phyloP scores from a whole-genome alignment of 2,329 filamentous ascomycete genomes.

The Parastagonospora nodorum region DNA sequence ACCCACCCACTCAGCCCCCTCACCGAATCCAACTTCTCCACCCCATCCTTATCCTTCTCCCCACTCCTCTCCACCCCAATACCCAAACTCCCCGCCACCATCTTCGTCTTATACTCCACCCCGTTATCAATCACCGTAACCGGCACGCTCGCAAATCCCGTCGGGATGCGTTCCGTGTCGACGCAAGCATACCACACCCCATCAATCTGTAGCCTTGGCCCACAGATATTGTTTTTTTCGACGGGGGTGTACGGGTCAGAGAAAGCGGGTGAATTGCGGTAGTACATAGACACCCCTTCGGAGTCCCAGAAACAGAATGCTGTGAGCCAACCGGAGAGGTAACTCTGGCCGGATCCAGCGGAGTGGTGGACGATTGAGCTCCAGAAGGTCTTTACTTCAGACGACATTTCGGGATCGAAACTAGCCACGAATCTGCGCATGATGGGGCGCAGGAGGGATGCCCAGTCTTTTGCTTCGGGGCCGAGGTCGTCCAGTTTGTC shows the following conservation, averaged over 20 bases:
- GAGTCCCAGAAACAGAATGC: slow-evolving; percentile 26
- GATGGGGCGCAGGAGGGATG: slow-evolving; percentile 11
- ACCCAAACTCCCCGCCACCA: slow-evolving; percentile 17
- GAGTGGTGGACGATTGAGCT: slow-evolving; percentile 6
- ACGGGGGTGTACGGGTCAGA: not conserved
- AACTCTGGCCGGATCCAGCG: slow-evolving; percentile 1
- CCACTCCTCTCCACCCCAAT: slow-evolving; percentile 10
- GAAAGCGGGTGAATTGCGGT: not conserved
- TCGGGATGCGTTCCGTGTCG: slow-evolving; percentile 9
- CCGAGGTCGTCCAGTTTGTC: slow-evolving; percentile 16
- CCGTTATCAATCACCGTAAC: slow-evolving; percentile 17
- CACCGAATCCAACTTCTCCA: slow-evolving; percentile 11
- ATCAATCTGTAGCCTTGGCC: slow-evolving; percentile 1
- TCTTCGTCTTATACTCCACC: slow-evolving; percentile 5
- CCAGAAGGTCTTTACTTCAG: slow-evolving; percentile 15
- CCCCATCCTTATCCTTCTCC: not conserved
- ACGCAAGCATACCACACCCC: slow-evolving; percentile 6
- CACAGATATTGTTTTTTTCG: not conserved
- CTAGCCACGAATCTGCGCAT: slow-evolving; percentile 14
- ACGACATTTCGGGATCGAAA: slow-evolving; percentile 5
- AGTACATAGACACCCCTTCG: slow-evolving; percentile 10
- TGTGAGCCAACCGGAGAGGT: slow-evolving; percentile 23
- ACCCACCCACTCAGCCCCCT: slow-evolving; percentile 17
- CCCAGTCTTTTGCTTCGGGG: slow-evolving; percentile 10
- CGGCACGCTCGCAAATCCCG: slow-evolving; percentile 11